Base-by-base conservation (phyloP, 2,329 filamentous ascomycete genomes). In the Fusarium poae region DNA sequence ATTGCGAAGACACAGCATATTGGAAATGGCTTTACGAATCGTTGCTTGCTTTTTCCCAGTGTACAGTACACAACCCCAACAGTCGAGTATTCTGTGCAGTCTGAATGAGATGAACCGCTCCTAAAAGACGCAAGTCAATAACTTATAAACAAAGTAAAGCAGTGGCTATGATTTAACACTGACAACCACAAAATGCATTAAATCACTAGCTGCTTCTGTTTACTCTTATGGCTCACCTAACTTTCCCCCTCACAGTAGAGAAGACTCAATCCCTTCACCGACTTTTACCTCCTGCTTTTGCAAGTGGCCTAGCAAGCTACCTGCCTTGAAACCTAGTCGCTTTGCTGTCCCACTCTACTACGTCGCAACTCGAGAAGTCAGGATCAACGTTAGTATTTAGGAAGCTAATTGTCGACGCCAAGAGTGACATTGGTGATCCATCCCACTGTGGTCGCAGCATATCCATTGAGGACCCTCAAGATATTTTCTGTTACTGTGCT, bases 211-310 rank as follows among this genome's bases (percentile, higher is more conserved):
- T 39, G 40, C 53, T 40, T 58, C 27, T 60, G 39, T 57, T 48
- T 52, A 25, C 51, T 52, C 43, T 60, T 70, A 65, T 74, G 62
- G 63, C 64, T 71, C 67, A 59, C 70, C 67, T 49, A 42, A 56
- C 29, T 64, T 61, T 29, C 72, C 25, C 67, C 71, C 70, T 67
- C 64, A 59, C 56, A 61, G 20, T 51, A 21, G 35, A 60, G 60
- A 52, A 54, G 63, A 50, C 65, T 64, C 64, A 65, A 63, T 56
- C 62, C 62, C 73, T 73, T 77, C 75, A 77, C 75, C 75, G 75
- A 77, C 75, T 77, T 77, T 77, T 75, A 62, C 65, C 50, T 53
- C 53, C 65, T 56, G 50, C 68, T 67, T 53, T 67, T 67, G 50
- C 57, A 57, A 66, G 74, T 75, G 73, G 72, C 66, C 65, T 67